A percentile compares a stretch with the other conserved stretches of the same genome.
Evolutionary conservation across 225 moss, liverwort and hornwort genomes (phyloP).

Genomic region (Neckera pumila): DNA sequence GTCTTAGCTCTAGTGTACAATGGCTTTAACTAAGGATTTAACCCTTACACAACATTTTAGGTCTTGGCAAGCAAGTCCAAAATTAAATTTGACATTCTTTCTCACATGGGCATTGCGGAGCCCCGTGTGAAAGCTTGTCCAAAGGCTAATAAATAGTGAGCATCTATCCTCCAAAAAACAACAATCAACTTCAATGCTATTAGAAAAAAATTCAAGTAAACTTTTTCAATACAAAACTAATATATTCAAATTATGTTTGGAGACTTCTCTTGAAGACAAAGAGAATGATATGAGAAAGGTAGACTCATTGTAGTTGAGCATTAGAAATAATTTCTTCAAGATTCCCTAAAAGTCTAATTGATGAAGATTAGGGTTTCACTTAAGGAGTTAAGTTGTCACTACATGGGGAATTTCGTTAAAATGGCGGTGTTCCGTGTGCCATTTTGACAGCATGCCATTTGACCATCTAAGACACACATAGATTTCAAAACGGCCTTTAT

Average conservation of each 20-base stretch:
- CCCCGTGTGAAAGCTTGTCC: neutral
- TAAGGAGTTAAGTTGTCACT: neutral
- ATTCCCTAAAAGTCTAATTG: neutral
- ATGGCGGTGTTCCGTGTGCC: no score
- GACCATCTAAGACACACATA: no score
- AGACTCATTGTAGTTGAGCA: neutral
- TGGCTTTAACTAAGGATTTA: neutral
- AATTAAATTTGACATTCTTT: neutral
- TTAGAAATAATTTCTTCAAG: neutral
- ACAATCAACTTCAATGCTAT: neutral
- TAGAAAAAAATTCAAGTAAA: neutral
- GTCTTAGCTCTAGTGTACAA: accelerated
- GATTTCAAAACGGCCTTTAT: no score
- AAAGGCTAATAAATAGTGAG: neutral
- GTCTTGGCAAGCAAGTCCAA: neutral
- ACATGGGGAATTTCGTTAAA: no score
- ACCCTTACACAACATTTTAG: neutral
- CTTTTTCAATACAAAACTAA: neutral
- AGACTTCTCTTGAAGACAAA: neutral
- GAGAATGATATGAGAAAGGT: neutral
- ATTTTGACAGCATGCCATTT: no score
- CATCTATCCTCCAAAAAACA: accelerated
- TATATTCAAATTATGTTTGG: neutral
- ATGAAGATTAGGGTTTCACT: accelerated
- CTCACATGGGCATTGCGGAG: accelerated